Percentiles rank a stretch among this genome's conserved stretches.
Conservation (phyloP, 192 early-diverging fungal species). For the Gigaspora rosea region DNA sequence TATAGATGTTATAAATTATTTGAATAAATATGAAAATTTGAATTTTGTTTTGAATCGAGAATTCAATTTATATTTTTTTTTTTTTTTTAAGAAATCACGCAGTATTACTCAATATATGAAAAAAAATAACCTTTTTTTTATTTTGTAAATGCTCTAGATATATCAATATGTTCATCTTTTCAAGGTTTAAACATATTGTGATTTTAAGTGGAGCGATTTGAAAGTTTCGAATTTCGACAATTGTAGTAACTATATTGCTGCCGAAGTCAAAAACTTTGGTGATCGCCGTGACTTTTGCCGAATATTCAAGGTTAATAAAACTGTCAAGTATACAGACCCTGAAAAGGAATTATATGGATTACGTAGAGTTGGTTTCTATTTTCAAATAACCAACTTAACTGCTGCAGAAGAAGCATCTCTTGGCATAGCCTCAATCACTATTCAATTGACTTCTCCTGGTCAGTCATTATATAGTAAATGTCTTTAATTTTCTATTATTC, state of each 20-base stretch:
- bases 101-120: too few relatives aligned
- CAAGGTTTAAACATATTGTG: too few relatives aligned
- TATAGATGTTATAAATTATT: too few relatives aligned
- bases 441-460: background rate
- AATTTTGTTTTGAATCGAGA: too few relatives aligned
- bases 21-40: too few relatives aligned
- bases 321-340: background rate
- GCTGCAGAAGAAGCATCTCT: background rate
- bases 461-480: background rate
- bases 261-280: background rate
- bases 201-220: too few relatives aligned
- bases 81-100: too few relatives aligned
- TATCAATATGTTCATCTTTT: too few relatives aligned
- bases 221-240: background rate
- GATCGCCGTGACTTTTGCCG: background rate
- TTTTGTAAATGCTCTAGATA: too few relatives aligned
- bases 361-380: background rate
- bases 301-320: background rate
- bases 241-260: background rate
- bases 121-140: too few relatives aligned
- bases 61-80: too few relatives aligned
- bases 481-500: background rate
- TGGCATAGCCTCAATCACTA: constrained; percentile 1
- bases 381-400: background rate
- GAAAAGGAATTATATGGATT: background rate